Evolutionary conservation across 495 filamentous ascomycete species (phyloP), one percentile per base, ranked within the genome.

Genomic region (Penicillium riverlandense): DNA sequence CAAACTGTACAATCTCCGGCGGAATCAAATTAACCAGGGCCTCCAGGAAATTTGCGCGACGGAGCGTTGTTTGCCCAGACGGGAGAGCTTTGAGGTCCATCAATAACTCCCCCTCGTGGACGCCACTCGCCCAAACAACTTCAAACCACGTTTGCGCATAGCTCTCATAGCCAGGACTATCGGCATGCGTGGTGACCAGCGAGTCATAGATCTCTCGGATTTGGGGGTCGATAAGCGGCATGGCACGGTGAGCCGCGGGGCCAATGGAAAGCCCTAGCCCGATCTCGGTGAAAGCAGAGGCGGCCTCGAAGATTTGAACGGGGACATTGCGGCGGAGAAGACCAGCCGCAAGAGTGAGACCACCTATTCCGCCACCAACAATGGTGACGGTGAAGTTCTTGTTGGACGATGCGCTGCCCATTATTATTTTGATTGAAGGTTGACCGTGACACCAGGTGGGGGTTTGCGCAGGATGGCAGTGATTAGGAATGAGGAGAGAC

Each of bases 331-430:
- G 77, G n/a, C 63, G 63, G 43, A 74, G 66, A 7, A 83, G 68
- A 13, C 70, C 79, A 1, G 75, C 58, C 9, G 77, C 77, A 1
- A 84, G 69, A 41, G 65, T 63, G 29, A 82, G 63, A 13, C 80
- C 80, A 1, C 76, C 73, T 37, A 84, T 80, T 9, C 80, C 80
- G 29, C 68, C 78, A 41, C 80, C 80, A 36, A 83, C 58, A 38
- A 84, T 79, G 43, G 78, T 79, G 41, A 82, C 53, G 28, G 58
- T 64, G 57, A 62, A 62, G 38, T 55, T 38, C 45, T 60, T 62
- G 9, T 34, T 10, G 32, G 32, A 12, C 11, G 43, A 7, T 9
- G 42, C 1, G 34, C 4, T 40, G 10, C 40, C 36, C 48, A 41
- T 47, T 40, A 0, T 40, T 40, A 1, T 36, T 27, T 35, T 9